Evolutionary conservation across 1,284 basidiomycete genomes (phyloP), one percentile per base, ranked within the genome.

Genomic region (Kwoniella shivajii): DNA sequence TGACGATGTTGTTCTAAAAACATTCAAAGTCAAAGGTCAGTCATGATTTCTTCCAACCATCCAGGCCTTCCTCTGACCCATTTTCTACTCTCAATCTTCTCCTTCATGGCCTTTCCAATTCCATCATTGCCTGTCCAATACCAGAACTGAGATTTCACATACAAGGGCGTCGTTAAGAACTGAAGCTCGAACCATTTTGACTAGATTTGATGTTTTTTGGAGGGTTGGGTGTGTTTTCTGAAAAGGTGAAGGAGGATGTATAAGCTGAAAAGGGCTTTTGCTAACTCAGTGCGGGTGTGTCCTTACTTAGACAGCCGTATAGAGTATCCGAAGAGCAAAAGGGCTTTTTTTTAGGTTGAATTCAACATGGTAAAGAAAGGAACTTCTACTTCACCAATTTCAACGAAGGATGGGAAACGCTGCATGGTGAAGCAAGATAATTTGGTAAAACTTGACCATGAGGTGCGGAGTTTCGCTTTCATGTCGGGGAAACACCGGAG

Each of bases 1-100:
- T 97, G 87, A 94, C 90, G 69, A 96, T 95, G 85, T 90, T 93
- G 86, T 95, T 95, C 83, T 88, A 30, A 58, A 38, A 61, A 55
- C 42, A 42, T 43, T 22, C 11, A 18, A 36, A 36, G 30, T 33
- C 20, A 16, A 16, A 46, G 27, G 18, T 52, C 31, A 45, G 42
- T n/a, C 26, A 30, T 22, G 49, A 27, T 4, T 44, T 31, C 37
- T 22, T 50, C 27, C n/a, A 10, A 26, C 27, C 7, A 24, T 44
- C 18, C 13, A 20, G n/a, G 34, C 26, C 42, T 22, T 13, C 27
- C 18, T 31, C 27, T 24, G n/a, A n/a, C n/a, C n/a, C n/a, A n/a
- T n/a, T n/a, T n/a, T n/a, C n/a, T n/a, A n/a, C n/a, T 51, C 11
- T 36, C 43, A 26, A 22, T 24, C 7, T 52, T n/a, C 29, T 34